Evolutionary conservation across 129 eudicot species (phyloP).

Genomic region (Lactuca saligna): DNA sequence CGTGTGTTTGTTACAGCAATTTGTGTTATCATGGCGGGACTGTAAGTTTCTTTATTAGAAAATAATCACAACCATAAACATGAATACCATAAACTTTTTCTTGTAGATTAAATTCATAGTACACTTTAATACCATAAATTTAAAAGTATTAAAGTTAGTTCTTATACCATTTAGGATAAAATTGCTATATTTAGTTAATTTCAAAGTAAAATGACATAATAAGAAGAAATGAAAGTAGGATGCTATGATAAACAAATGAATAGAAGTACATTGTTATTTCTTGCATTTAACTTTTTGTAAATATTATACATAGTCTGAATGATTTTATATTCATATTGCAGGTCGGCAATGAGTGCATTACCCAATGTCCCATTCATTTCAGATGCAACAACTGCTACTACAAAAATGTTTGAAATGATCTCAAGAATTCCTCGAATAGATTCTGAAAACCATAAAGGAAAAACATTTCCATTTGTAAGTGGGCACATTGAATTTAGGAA

Average conservation of each 20-base stretch:
- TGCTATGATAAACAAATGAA: too few relatives aligned
- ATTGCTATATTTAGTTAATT: too few relatives aligned
- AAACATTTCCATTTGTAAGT: slow-evolving; percentile 37
- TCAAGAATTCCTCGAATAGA: slow-evolving; percentile 54
- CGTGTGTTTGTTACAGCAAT: slow-evolving; percentile 58
- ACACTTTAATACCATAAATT: background rate
- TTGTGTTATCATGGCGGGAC: slow-evolving; percentile 56
- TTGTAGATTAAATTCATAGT: background rate
- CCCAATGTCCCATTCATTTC: slow-evolving; percentile 59
- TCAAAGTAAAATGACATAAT: too few relatives aligned
- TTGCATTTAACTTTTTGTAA: background rate
- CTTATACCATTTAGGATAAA: background rate
- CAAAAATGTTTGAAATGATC: slow-evolving; percentile 55
- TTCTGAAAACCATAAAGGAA: slow-evolving; percentile 48
- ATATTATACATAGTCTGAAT: background rate
- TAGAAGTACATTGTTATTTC: too few relatives aligned
- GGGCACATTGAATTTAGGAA: slow-evolving; percentile 69
- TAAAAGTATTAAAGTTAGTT: background rate
- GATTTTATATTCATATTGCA: slow-evolving; percentile 27
- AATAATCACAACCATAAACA: background rate
- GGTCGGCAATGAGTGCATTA: slow-evolving; percentile 70
- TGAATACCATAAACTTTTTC: background rate
- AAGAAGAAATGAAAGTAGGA: too few relatives aligned
- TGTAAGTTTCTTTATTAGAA: slow-evolving; percentile 45
- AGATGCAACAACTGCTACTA: slow-evolving; percentile 48